Conservation (phyloP, 2,329 filamentous ascomycete genomes). For the Tolypocladium ovalisporum region DNA sequence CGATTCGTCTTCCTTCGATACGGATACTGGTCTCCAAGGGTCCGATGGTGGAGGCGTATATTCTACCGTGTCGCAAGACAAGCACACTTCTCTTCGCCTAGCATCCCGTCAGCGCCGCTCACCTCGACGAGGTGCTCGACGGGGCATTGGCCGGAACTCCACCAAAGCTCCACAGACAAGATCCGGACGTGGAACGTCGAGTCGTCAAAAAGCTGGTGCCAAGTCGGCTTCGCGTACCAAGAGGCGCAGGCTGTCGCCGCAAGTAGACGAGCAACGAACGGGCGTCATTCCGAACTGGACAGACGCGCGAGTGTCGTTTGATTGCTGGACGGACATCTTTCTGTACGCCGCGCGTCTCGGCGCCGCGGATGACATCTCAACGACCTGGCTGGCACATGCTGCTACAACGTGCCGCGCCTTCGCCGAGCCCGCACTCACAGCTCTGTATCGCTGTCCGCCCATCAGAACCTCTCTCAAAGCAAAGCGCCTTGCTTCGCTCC, state of each 20-base stretch:
- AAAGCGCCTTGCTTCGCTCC: conserved; percentile 34
- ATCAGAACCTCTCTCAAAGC: conserved; percentile 38
- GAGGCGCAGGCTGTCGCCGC: conserved; percentile 3
- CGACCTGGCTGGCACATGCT: conserved; percentile 54
- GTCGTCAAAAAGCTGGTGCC: neutral
- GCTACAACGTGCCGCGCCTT: conserved; percentile 55
- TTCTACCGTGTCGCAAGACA: neutral
- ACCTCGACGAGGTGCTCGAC: neutral
- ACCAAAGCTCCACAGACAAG: neutral
- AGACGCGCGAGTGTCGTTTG: conserved; percentile 47
- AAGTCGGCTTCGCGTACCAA: conserved; percentile 7
- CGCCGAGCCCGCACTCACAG: conserved; percentile 60
- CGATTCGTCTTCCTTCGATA: neutral
- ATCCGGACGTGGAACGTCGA: neutral
- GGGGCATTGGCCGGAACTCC: neutral
- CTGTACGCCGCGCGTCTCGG: conserved; percentile 47
- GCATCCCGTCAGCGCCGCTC: neutral
- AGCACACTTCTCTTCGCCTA: neutral
- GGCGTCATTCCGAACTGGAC: conserved; percentile 42
- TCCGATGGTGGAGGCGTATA: neutral
- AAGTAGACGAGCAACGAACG: conserved; percentile 2
- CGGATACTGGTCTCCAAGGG: neutral
- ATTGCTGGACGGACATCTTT: conserved; percentile 61
- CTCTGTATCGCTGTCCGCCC: conserved; percentile 59
- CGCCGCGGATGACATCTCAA: conserved; percentile 29